A percentile compares a stretch with the other conserved stretches of the same genome.
These are phyloP conservation scores for Fusarium fracticaudum DNA, from an alignment of 2,329 filamentous ascomycete genomes.

Conservation along the genomic window DNA sequence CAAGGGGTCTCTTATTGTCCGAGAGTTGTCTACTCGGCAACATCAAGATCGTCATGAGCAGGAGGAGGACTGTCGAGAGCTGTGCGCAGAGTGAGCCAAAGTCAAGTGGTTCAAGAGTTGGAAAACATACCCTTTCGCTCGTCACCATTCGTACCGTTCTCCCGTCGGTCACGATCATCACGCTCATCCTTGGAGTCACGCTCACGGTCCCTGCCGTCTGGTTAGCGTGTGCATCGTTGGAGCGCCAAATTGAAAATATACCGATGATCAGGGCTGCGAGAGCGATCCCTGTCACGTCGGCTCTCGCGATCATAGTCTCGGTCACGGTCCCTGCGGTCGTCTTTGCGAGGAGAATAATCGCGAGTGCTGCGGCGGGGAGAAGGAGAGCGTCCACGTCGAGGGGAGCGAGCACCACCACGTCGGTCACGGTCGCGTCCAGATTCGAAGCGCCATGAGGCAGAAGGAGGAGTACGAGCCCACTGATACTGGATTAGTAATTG, in stretches of 20 bases:
- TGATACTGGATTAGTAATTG: constrained; percentile 49
- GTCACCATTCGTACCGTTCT: constrained; percentile 83
- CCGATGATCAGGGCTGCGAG: constrained; percentile 74
- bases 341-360: constrained; percentile 88
- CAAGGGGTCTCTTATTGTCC: constrained; percentile 4
- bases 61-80: constrained; percentile 81
- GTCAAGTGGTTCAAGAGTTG: neutral
- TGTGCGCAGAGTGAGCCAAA: constrained; percentile 46
- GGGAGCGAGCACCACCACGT: constrained; percentile 66
- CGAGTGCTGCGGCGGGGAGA: constrained; percentile 80
- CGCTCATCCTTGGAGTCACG: constrained; percentile 71
- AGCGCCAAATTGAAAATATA: constrained; percentile 43
- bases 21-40: constrained; percentile 73
- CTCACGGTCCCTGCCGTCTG: constrained; percentile 58
- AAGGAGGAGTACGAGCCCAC: constrained; percentile 98
- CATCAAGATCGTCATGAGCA: constrained; percentile 93
- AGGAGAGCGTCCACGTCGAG: constrained; percentile 76
- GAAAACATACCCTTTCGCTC: constrained; percentile 81
- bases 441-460: constrained; percentile 98
- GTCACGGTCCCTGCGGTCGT: constrained; percentile 84
- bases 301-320: constrained; percentile 81
- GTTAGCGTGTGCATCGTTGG: constrained; percentile 10
- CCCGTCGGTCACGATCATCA: constrained; percentile 77
- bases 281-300: constrained; percentile 80
- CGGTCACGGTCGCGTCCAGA: constrained; percentile 83